Evolutionary conservation across 306 rosid species (phyloP), one percentile per base, ranked within the genome.

Genomic region (Cucurbita ficifolia): DNA sequence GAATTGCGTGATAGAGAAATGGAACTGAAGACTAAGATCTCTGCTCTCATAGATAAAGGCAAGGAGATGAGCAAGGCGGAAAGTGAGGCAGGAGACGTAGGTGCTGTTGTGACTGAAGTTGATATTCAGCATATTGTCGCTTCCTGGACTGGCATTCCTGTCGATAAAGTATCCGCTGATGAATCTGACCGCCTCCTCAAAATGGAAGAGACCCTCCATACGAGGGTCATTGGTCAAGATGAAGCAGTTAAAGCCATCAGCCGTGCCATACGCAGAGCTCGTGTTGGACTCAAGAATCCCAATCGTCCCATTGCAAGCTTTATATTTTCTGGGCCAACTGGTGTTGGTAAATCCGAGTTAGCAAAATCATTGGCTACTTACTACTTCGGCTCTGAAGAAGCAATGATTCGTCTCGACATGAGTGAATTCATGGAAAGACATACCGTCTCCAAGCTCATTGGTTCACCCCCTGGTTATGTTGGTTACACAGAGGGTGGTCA

Each of bases 401-500:
- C 98, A 82, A 92, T 92, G 98, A 88, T 92, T 78, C 86, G 96
- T 54, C 98, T 92, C 60, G 98, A 92, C 73, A 92, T 92, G 98
- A 92, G 98, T 82, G 98, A 92, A 77, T 92, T 92, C 65, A 92
- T 92, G 98, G 98, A 92, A 75, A 87, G 98, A 74, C 98, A 92
- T 78, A 90, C 98, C 0, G 98, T 90, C 29, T 92, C 98, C 21
- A 92, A 92, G 82, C 96, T 92, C 70, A 90, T 92, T 53, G 98
- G 98, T 64, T 92, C 98, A 21, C 98, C 98, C 79, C 98, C 98
- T 11, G 98, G 98, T 72, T 92, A 92, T 60, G 98, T 92, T 52
- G 98, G 98, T 81, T 92, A 92, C 83, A 92, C 98, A 0, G 98
- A 92, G 85, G 98, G 98, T 19, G 98, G 98, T 80, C 98, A 92